Base-by-base conservation (phyloP, 225 moss, liverwort and hornwort species). In the Marchantia polymorpha region DNA sequence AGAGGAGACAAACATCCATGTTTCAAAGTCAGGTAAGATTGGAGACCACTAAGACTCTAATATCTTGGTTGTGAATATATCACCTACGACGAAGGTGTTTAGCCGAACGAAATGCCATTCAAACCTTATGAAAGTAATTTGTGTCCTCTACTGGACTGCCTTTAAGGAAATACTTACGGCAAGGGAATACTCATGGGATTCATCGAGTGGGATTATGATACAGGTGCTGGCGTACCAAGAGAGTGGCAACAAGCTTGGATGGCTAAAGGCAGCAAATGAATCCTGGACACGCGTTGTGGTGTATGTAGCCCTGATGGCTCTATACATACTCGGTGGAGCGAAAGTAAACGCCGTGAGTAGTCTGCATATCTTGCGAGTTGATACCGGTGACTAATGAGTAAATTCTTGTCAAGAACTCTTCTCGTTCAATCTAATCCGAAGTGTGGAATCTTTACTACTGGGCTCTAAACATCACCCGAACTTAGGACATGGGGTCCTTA, bases 281-380 rank as follows among this genome's bases (percentile, higher is more conserved):
- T 99, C 99, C 55, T 99, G 95, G 95, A 99, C 99, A 71, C 93
- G 99, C 31, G 85, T 99, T 83, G 99, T 93, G 50, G 90, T 99
- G 54, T 99, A 99, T 81, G 29, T 99, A 59, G 93, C 95, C 20
- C 84, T 99, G 82, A 93, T 99, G 99, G 99, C 95, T 64, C 90
- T 95, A 76, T 99, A 99, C 82, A 82, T 99, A 84, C 91, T 99
- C 49, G 99, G 99, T 77, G 99, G 99, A 85, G 78, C 84, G n/a
- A 99, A 91, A 93, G 99, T 99, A 22, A 99, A 92, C 88, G 61
- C 95, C 75, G 97, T 94, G 79, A 85, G 88, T 54, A 48, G 52
- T 51, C 52, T 68, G 16, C 74, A 51, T 71, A 50, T 71, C 49
- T 4, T 50, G 47, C 48, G 48, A 47, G 68, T 19, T 39, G 5